phyloP scores from a whole-genome alignment of 106 monocot species.

The Platanthera guangdongensis region DNA sequence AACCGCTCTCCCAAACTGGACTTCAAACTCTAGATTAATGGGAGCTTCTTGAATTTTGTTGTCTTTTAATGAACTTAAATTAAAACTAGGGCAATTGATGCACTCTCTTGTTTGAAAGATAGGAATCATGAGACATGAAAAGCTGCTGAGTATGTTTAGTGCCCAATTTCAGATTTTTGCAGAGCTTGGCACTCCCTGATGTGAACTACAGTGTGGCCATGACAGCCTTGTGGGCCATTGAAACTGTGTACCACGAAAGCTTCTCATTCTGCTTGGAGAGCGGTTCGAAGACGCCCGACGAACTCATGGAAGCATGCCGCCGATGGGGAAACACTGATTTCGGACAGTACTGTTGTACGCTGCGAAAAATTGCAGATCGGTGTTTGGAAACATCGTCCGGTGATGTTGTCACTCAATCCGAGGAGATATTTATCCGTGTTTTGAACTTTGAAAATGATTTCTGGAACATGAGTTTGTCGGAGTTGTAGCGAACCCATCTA shows the following conservation, averaged over 20 bases:
- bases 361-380: slow-evolving; percentile 57
- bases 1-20: no score
- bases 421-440: slow-evolving; percentile 47
- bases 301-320: slow-evolving; percentile 61
- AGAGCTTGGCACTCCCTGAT: slow-evolving; percentile 38
- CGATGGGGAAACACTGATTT: slow-evolving; percentile 80
- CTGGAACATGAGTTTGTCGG: slow-evolving; percentile 78
- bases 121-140: no score
- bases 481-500: background rate
- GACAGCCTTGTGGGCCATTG: slow-evolving; percentile 77
- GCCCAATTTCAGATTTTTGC: slow-evolving; percentile 39
- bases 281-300: slow-evolving; percentile 48
- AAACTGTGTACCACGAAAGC: slow-evolving; percentile 78
- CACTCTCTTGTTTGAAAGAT: no score
- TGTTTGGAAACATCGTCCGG: slow-evolving; percentile 42
- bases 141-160: no score
- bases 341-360: slow-evolving; percentile 42
- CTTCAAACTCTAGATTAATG: no score
- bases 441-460: slow-evolving; percentile 65
- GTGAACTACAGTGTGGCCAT: slow-evolving; percentile 47
- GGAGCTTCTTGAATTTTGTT: no score
- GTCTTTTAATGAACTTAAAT: no score
- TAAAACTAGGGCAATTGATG: no score
- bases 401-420: slow-evolving; percentile 39
- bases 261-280: slow-evolving; percentile 61